These are phyloP conservation scores for Penicillium chermesinum DNA, from an alignment of 495 filamentous ascomycete species.

Conservation along the genomic window DNA sequence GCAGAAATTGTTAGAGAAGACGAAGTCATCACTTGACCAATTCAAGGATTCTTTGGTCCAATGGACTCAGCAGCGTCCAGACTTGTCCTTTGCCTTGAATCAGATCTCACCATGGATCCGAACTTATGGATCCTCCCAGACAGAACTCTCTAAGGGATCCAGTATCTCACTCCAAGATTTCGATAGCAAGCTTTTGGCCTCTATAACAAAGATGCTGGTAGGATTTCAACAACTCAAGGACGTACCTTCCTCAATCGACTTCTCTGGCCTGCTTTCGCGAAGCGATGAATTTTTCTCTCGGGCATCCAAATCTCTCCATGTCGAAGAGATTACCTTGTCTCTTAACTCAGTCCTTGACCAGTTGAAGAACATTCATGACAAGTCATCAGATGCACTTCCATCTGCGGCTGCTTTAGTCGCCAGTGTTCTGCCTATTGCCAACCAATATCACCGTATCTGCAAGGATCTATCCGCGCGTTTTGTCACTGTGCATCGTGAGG, in stretches of 20 bases:
- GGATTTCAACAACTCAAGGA: constrained; percentile 67
- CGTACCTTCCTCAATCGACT: constrained; percentile 51
- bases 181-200: constrained; percentile 52
- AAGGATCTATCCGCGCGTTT: constrained; percentile 47
- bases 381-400: constrained; percentile 35
- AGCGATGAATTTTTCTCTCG: constrained; percentile 53
- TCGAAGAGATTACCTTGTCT: constrained; percentile 47
- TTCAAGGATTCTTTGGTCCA: constrained; percentile 42
- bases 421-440: constrained; percentile 64
- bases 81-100: constrained; percentile 56
- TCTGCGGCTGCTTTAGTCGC: constrained; percentile 57
- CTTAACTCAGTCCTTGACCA: constrained; percentile 47
- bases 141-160: neutral
- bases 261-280: constrained; percentile 57
- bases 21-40: constrained; percentile 36
- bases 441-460: constrained; percentile 64
- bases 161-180: constrained; percentile 33
- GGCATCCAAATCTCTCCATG: constrained; percentile 53
- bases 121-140: constrained; percentile 7
- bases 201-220: constrained; percentile 64
- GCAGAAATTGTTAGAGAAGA: constrained; percentile 38
- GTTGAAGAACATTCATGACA: constrained; percentile 45
- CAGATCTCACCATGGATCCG: constrained; percentile 52
- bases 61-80: constrained; percentile 45
- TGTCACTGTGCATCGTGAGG: constrained; percentile 56